Percentiles rank a stretch among this genome's conserved stretches.
Conservation (phyloP, 1,284 basidiomycete genomes). For the Boletus subluridellus region DNA sequence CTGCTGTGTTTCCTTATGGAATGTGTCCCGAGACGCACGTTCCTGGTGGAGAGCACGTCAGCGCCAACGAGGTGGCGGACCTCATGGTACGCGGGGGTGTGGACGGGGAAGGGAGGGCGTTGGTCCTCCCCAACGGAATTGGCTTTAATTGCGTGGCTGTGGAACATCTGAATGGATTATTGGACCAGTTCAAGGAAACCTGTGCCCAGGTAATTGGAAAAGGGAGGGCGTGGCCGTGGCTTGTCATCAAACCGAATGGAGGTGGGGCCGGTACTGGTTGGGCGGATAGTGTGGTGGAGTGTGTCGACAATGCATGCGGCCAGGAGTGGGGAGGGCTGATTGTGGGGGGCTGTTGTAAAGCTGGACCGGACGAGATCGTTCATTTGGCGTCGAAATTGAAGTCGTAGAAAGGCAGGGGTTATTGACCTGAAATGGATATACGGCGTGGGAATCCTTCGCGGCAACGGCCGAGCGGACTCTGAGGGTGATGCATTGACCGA, state of each 20-base stretch:
- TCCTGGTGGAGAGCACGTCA: slow-evolving; percentile 28
- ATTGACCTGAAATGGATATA: neutral
- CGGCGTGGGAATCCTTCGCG: slow-evolving; percentile 17
- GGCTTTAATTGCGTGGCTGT: slow-evolving; percentile 72
- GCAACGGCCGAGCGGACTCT: slow-evolving; percentile 21
- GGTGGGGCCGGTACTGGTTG: slow-evolving; percentile 47
- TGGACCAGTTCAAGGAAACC: slow-evolving; percentile 33
- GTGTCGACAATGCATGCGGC: slow-evolving; percentile 28
- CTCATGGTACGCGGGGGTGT: slow-evolving; percentile 29
- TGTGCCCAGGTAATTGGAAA: slow-evolving; percentile 16
- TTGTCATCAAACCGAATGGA: slow-evolving; percentile 75
- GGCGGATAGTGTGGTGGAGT: slow-evolving; percentile 40
- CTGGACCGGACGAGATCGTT: slow-evolving; percentile 53
- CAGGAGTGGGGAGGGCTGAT: slow-evolving; percentile 53
- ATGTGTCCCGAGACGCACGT: slow-evolving; percentile 43
- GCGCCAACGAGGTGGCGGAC: slow-evolving; percentile 39
- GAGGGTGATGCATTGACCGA: neutral
- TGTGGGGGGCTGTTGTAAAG: slow-evolving; percentile 73
- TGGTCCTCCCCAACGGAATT: slow-evolving; percentile 45
- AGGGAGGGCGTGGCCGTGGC: slow-evolving; percentile 40
- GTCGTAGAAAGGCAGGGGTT: slow-evolving; percentile 10
- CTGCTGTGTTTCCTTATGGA: slow-evolving; percentile 63
- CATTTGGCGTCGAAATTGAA: slow-evolving; percentile 21
- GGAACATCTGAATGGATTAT: slow-evolving; percentile 38
- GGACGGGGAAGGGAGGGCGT: slow-evolving; percentile 14